A percentile compares a stretch with the other conserved stretches of the same genome.
Conservation (phyloP, 2,329 filamentous ascomycete genomes). For the Cercospora sp. region DNA sequence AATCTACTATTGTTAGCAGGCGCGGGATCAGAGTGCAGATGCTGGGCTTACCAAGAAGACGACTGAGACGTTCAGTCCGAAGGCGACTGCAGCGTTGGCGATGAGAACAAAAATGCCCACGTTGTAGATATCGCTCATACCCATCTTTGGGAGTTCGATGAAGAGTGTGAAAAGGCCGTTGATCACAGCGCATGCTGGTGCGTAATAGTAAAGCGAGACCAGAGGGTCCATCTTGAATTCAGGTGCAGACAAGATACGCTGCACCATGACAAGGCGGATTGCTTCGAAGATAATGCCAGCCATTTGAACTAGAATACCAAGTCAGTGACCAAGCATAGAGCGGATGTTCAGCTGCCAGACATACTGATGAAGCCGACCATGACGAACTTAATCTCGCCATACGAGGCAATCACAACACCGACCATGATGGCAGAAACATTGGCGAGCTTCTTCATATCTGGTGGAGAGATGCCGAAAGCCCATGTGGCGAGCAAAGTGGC, state of each 20-base stretch:
- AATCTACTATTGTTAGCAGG: conserved; percentile 56
- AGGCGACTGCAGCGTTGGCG: conserved; percentile 74
- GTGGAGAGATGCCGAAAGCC: conserved; percentile 78
- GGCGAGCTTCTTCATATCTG: conserved; percentile 80
- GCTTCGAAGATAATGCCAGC: conserved; percentile 80
- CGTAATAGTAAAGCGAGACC: conserved; percentile 90
- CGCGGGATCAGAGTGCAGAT: background rate
- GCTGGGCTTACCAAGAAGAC: conserved; percentile 71
- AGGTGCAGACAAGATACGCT: conserved; percentile 74
- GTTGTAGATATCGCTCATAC: conserved; percentile 68
- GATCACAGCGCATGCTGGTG: conserved; percentile 79
- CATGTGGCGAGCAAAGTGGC: conserved; percentile 88
- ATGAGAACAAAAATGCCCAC: conserved; percentile 73
- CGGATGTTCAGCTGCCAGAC: background rate
- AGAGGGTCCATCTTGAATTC: conserved; percentile 92
- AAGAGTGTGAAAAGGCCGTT: conserved; percentile 73
- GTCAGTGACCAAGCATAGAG: background rate
- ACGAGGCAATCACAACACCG: conserved; percentile 89
- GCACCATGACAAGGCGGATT: conserved; percentile 79
- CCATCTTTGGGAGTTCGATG: conserved; percentile 70
- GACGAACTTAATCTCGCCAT: conserved; percentile 94
- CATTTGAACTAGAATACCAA: conserved; percentile 60
- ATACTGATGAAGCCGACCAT: conserved; percentile 66
- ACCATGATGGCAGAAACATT: conserved; percentile 95
- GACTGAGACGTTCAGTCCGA: conserved; percentile 79